Percentiles rank a stretch among this genome's conserved stretches.
These are phyloP conservation scores for Aspergillus sp. DNA, from an alignment of 2,329 filamentous ascomycete genomes.

Conservation along the genomic window DNA sequence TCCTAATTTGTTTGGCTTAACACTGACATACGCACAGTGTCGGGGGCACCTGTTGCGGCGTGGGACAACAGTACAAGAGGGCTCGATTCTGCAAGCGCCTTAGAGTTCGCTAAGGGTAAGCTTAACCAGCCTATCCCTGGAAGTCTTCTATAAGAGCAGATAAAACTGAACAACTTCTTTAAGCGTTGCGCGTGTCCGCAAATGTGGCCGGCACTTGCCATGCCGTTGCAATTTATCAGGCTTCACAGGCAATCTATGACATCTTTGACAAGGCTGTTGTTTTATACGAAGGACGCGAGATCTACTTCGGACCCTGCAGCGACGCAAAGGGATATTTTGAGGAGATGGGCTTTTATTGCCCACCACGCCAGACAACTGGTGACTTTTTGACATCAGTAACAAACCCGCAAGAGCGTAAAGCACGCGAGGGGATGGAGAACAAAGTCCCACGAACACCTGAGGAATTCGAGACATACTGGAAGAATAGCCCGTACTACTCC, in stretches of 20 bases:
- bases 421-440: conserved; percentile 59
- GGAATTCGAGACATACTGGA: conserved; percentile 61
- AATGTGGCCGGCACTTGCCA: conserved; percentile 52
- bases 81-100: conserved; percentile 57
- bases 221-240: conserved; percentile 61
- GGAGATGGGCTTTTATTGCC: conserved; percentile 67
- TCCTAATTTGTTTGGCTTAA: neutral
- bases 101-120: conserved; percentile 54
- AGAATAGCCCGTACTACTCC: conserved; percentile 34
- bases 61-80: conserved; percentile 55
- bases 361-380: conserved; percentile 64
- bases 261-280: conserved; percentile 74
- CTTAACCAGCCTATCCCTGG: neutral
- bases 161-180: neutral
- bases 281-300: conserved; percentile 74
- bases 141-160: too few relatives aligned
- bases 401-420: conserved; percentile 60
- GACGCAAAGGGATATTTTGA: conserved; percentile 66
- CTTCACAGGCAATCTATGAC: conserved; percentile 53
- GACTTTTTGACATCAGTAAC: conserved; percentile 72
- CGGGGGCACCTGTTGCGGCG: conserved; percentile 33
- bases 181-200: conserved; percentile 50
- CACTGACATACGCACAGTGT: conserved; percentile 23
- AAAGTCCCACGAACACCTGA: conserved; percentile 65
- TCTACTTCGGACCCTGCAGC: conserved; percentile 68